Base-by-base conservation (phyloP, 2,329 filamentous ascomycete species). In the Curvularia eragrostidis region DNA sequence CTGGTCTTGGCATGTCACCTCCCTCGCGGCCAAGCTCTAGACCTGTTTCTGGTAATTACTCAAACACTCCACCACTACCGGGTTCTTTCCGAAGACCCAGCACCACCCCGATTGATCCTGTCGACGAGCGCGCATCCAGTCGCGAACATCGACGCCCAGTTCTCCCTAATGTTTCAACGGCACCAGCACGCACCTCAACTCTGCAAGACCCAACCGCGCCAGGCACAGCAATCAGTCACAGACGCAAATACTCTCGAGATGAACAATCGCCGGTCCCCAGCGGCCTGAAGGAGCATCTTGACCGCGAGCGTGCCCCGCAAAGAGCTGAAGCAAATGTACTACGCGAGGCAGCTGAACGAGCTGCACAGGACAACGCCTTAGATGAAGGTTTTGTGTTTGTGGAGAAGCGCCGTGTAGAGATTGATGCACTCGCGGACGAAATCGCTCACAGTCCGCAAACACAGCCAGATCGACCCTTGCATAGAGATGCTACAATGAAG, bases 341-440 rank as follows among this genome's bases (percentile, higher is more conserved):
- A 59, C 75, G 78, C 32, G 79, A 81, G 49, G 83, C 83, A 48
- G 82, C 82, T 39, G 87, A 90, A 63, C 83, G 84, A 44, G 90
- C 89, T 3, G 92, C 91, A 2, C 91, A 96, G 68, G 94, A 98
- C 63, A 88, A 96, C 48, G 91, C 91, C 1, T 90, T 96, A 67
- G 93, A 97, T 73, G 87, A 94, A 64, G 95, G 98, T 65, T 99
- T 98, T 69, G 94, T 99, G 19, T 84, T 98, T 24, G 91, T 99
- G 12, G 95, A 99, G 79, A 97, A 97, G 80, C 88, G 90, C 64
- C 90, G 93, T 19, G 93, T 99, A 10, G 94, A 98, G 76, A 94
- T 99, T 49, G 98, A 99, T 75, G 95, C 95, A 2, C 90, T 99
- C 70, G 95, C 95, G 21, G 95, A 99, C 76, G 94, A 98, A 77